Evolutionary conservation across 169 alveolate genomes (phyloP).

Genomic region (Sarcocystis neurona): DNA sequence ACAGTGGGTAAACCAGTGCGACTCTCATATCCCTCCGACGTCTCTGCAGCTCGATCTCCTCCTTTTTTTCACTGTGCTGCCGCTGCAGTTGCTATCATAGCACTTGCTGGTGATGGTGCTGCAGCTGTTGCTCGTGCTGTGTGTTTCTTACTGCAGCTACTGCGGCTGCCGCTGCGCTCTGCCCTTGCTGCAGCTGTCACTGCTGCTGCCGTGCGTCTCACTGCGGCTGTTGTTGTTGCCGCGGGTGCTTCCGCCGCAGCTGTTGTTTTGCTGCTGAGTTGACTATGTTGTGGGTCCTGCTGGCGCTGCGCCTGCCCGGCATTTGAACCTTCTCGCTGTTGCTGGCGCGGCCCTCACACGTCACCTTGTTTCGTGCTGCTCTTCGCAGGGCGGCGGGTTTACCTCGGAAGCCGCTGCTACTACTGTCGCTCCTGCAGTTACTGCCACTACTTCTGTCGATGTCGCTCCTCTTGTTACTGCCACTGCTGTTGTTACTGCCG

Average conservation of each 20-base stretch:
- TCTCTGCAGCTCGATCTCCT: background rate
- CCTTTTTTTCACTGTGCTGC: constrained; percentile 24
- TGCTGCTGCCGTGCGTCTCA: constrained; percentile 40
- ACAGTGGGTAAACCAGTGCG: too few species aligned
- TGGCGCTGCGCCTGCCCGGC: constrained; percentile 9
- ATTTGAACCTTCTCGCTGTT: constrained; percentile 35
- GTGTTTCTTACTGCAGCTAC: too few species aligned
- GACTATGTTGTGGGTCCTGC: background rate
- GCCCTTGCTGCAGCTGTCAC: constrained; percentile 44
- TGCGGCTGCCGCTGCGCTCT: background rate
- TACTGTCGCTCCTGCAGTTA: constrained; percentile 24
- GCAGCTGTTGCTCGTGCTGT: too few species aligned
- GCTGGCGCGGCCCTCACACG: background rate
- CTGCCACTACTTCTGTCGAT: background rate
- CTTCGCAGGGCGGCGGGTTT: constrained; percentile 21
- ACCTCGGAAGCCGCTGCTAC: constrained; percentile 21
- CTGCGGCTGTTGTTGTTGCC: constrained; percentile 47
- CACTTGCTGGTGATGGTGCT: too few species aligned
- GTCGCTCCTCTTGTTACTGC: background rate
- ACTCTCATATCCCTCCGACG: too few species aligned
- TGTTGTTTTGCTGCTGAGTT: background rate
- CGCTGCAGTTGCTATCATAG: constrained; percentile 29
- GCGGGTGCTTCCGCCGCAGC: constrained; percentile 13
- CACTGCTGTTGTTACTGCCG: constrained; percentile 2
- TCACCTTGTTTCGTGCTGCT: constrained; percentile 18